Percentiles rank a stretch among this genome's conserved stretches.
phyloP scores from a whole-genome alignment of 768 basidiomycete species.

The Trametes meyenii region DNA sequence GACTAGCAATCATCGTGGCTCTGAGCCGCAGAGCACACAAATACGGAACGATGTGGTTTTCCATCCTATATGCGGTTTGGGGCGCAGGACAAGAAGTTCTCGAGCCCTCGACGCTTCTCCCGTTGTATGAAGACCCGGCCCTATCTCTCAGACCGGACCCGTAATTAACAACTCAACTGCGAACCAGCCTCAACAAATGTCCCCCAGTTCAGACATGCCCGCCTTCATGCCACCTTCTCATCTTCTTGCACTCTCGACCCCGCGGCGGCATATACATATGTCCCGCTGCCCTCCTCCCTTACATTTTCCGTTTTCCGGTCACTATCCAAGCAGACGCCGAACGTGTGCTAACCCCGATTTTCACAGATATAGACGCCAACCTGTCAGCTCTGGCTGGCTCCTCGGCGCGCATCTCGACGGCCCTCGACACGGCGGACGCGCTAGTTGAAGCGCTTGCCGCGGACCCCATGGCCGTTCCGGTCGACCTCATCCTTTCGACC shows the following conservation, averaged over 20 bases:
- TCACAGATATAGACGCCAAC: background rate
- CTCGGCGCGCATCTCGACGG: background rate
- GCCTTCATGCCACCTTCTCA: background rate
- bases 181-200: background rate
- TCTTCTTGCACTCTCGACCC: background rate
- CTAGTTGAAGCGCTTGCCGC: conserved; percentile 7
- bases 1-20: no score
- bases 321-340: background rate
- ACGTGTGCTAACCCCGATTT: background rate
- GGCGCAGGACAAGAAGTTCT: no score
- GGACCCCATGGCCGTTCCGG: conserved; percentile 1
- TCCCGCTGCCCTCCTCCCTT: background rate
- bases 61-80: no score
- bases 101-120: no score
- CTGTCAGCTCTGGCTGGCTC: background rate
- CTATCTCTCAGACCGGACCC: no score
- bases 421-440: conserved; percentile 12
- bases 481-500: background rate
- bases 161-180: no score
- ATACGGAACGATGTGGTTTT: no score
- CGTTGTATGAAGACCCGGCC: no score
- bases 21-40: no score
- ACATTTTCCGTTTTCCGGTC: background rate
- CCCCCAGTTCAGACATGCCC: background rate
- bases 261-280: background rate